These are phyloP conservation scores for Leavenworthia alabamica DNA, from an alignment of 345 rosid species.

Conservation along the genomic window DNA sequence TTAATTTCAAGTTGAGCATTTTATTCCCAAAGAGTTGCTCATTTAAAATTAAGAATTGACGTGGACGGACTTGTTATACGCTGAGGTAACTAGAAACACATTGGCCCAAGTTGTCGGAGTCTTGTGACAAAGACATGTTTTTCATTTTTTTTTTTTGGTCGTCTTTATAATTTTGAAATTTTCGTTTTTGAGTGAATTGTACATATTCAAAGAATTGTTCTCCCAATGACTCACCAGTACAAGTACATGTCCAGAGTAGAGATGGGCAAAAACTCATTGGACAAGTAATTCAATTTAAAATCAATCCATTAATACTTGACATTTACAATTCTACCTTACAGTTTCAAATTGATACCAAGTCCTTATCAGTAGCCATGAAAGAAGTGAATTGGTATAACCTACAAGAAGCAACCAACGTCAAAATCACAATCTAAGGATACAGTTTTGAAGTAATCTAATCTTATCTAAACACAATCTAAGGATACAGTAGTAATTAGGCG, in stretches of 20 bases:
- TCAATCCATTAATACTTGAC: no score
- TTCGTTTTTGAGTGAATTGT: not conserved
- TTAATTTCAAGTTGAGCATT: conserved; percentile 7
- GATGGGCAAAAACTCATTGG: not conserved
- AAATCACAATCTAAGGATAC: not conserved
- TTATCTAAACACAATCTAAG: not conserved
- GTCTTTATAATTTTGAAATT: no score
- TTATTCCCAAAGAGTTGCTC: not conserved
- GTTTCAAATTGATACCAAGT: not conserved
- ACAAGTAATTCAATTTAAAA: not conserved
- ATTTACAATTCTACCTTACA: not conserved
- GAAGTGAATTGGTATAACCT: not conserved
- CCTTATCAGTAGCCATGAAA: not conserved
- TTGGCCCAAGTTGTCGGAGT: conserved; percentile 5
- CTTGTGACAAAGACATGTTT: conserved; percentile 5
- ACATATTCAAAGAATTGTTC: not conserved
- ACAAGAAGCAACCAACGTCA: not conserved
- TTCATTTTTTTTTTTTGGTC: not conserved
- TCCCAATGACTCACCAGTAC: not conserved
- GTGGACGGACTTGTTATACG: conserved; percentile 10
- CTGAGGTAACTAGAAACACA: not conserved
- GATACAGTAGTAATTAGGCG: not conserved
- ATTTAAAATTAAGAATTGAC: not conserved
- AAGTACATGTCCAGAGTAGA: not conserved
- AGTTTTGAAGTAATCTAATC: not conserved